Evolutionary conservation across 352 stramenopile genomes (phyloP).

Genomic region (Plasmopara viticola): DNA sequence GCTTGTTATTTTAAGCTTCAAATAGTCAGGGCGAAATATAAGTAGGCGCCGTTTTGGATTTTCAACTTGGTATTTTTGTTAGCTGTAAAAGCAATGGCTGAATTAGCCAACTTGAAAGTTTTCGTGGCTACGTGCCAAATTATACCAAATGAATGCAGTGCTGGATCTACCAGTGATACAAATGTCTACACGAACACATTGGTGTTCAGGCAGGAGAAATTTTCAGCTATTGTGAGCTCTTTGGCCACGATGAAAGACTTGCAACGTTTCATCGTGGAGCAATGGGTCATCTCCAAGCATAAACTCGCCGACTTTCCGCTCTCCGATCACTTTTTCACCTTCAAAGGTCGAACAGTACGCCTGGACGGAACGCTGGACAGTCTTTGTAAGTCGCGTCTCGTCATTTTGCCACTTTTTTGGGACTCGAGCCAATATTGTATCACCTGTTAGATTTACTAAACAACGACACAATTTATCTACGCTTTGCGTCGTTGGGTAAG

Average conservation of each 20-base stretch:
- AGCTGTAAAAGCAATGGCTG: conserved; percentile 3
- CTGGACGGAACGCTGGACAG: conserved; percentile 54
- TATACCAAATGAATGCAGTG: conserved; percentile 8
- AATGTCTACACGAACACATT: conserved; percentile 4
- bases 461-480: conserved; percentile 68
- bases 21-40: background rate
- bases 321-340: conserved; percentile 63
- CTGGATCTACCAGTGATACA: conserved; percentile 6
- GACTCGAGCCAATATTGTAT: background rate
- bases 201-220: conserved; percentile 51
- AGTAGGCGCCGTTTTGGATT: too few species aligned
- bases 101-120: conserved; percentile 33
- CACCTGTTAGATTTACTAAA: conserved; percentile 42
- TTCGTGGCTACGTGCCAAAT: conserved; percentile 58
- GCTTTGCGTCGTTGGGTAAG: conserved; percentile 55
- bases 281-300: conserved; percentile 63
- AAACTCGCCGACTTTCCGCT: conserved; percentile 34
- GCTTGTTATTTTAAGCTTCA: background rate
- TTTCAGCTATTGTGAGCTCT: conserved; percentile 38
- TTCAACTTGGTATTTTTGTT: too few species aligned
- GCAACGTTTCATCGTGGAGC: conserved; percentile 46
- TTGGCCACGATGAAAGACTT: conserved; percentile 41
- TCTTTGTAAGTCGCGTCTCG: conserved; percentile 42
- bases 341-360: conserved; percentile 59
- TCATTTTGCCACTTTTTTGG: background rate